phyloP scores from a whole-genome alignment of 345 rosid genomes.

The Heritiera littoralis region DNA sequence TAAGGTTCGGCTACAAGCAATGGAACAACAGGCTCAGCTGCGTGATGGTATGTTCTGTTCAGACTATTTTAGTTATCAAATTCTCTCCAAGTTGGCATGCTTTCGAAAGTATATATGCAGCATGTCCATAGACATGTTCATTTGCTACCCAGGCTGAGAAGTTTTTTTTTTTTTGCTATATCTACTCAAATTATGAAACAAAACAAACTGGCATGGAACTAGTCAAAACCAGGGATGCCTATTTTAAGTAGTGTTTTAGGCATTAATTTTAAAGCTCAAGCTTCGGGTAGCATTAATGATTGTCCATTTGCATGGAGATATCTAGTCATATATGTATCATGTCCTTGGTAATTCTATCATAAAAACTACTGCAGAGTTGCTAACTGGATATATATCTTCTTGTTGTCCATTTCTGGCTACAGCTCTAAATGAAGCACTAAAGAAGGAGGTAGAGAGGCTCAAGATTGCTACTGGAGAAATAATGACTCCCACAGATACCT shows the following conservation, averaged over 20 bases:
- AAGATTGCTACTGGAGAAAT: conserved; percentile 74
- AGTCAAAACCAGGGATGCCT: not conserved
- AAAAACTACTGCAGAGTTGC: not conserved
- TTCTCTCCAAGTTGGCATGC: not conserved
- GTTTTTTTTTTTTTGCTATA: not conserved
- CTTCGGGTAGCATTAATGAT: not conserved
- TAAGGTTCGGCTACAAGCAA: conserved; percentile 83
- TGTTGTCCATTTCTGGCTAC: conserved; percentile 22
- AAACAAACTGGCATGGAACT: not conserved
- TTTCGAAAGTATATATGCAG: not conserved
- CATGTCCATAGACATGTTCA: conserved; percentile 6
- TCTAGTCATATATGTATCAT: conserved; percentile 13
- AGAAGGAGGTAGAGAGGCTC: conserved; percentile 90
- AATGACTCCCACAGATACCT: conserved; percentile 58
- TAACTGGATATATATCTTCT: conserved; percentile 1
- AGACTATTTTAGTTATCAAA: not conserved
- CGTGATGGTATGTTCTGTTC: conserved; percentile 62
- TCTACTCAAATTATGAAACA: not conserved
- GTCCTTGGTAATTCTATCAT: not conserved
- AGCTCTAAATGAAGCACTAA: conserved; percentile 82
- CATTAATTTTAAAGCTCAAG: conserved; percentile 6
- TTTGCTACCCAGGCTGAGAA: conserved; percentile 2
- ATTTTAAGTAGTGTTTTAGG: not conserved
- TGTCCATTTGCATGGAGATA: conserved; percentile 7
- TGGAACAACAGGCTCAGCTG: conserved; percentile 89